These are phyloP conservation scores for Noccaea bulbosa DNA, from an alignment of 345 rosid genomes.

Conservation along the genomic window DNA sequence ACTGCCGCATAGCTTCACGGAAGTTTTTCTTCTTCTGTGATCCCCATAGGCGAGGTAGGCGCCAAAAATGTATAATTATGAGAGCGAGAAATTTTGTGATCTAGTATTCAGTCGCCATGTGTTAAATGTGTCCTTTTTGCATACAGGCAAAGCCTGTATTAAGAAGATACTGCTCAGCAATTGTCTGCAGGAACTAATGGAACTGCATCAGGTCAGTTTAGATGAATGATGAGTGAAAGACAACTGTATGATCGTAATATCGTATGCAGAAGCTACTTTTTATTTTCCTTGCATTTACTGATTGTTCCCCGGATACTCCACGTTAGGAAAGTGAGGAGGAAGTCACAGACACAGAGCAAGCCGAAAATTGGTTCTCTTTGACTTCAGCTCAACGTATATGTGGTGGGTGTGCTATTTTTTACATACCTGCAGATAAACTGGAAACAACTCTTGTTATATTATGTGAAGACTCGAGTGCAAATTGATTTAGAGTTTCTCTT, in stretches of 20 bases:
- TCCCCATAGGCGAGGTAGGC: constrained; percentile 91
- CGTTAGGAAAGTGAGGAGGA: constrained; percentile 97
- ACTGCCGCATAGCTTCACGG: constrained; percentile 95
- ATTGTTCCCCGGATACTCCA: constrained; percentile 13
- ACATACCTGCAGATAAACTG: constrained; percentile 13
- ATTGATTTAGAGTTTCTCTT: constrained; percentile 20
- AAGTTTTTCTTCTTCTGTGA: constrained; percentile 99
- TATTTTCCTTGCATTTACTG: constrained; percentile 8
- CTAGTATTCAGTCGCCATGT: neutral
- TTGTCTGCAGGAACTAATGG: constrained; percentile 99
- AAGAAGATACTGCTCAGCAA: constrained; percentile 94
- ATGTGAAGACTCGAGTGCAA: constrained; percentile 6
- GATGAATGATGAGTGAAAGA: constrained; percentile 13
- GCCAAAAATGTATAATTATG: neutral
- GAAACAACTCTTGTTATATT: constrained; percentile 17
- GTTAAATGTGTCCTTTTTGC: constrained; percentile 13
- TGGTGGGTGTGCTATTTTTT: constrained; percentile 52
- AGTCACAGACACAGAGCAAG: constrained; percentile 95
- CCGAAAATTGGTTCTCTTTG: constrained; percentile 99
- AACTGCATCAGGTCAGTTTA: constrained; percentile 86
- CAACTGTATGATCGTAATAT: neutral
- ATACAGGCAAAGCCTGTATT: constrained; percentile 92
- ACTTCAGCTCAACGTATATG: constrained; percentile 98
- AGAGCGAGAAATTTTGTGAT: constrained; percentile 19
- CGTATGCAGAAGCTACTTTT: constrained; percentile 8